Evolutionary conservation across 129 eudicot genomes (phyloP).

Genomic region (Pulicaria dysenterica): DNA sequence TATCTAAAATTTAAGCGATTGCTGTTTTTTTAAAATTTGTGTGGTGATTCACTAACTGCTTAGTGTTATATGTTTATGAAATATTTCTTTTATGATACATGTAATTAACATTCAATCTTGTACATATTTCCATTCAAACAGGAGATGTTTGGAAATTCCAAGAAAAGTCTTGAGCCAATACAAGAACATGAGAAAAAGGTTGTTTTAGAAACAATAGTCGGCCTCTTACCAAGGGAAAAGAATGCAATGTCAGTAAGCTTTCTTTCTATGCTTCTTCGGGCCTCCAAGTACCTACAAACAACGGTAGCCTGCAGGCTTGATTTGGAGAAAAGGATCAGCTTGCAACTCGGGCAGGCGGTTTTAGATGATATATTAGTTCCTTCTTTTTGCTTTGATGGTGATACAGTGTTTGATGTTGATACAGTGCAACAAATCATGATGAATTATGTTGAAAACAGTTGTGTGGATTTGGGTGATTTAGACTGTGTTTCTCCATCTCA

Average conservation of each 20-base stretch:
- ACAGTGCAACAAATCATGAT: conserved; percentile 72
- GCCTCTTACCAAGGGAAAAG: conserved; percentile 86
- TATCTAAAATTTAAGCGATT: too few relatives aligned
- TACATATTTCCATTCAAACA: conserved; percentile 33
- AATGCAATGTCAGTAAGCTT: conserved; percentile 83
- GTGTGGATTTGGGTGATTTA: conserved; percentile 30
- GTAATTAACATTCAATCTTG: conserved; percentile 4
- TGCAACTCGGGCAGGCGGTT: conserved; percentile 81
- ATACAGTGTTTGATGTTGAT: conserved; percentile 84
- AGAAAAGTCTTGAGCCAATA: conserved; percentile 70
- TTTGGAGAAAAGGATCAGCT: conserved; percentile 79
- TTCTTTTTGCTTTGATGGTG: conserved; percentile 68
- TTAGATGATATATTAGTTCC: conserved; percentile 87
- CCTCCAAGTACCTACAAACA: conserved; percentile 73
- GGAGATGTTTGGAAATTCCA: conserved; percentile 75
- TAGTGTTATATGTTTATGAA: background rate
- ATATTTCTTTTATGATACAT: background rate
- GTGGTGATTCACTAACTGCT: too few relatives aligned
- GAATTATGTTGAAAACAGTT: conserved; percentile 47
- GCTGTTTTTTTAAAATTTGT: too few relatives aligned
- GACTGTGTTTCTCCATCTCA: conserved; percentile 40
- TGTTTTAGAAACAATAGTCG: conserved; percentile 81
- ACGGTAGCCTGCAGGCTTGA: conserved; percentile 84
- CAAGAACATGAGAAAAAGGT: conserved; percentile 87
- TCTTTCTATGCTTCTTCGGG: conserved; percentile 87